Evolutionary conservation across 768 basidiomycete species (phyloP), one percentile per base, ranked within the genome.

Genomic region (Suillus discolor): DNA sequence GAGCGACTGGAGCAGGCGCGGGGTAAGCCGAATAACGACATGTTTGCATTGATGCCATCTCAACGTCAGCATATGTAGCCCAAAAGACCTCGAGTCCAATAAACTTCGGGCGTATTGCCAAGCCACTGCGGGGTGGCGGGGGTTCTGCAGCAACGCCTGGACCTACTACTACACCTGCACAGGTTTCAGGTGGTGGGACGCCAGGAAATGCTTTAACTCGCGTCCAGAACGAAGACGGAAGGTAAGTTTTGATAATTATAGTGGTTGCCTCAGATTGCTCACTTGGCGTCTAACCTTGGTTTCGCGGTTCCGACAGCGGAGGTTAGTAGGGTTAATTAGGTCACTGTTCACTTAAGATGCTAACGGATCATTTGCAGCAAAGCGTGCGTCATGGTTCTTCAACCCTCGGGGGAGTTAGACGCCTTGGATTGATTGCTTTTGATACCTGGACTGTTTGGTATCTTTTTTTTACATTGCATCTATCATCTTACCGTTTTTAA

Each of bases 371-470:
- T 67, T 73, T 71, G 45, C 78, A 93, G 92, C 91, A 69, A 95
- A 95, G 81, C 92, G 93, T 67, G 92, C 93, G 62, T 95, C 93
- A 65, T 95, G 93, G 93, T 95, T 95, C 80, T 95, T 95, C 84
- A 91, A 90, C 77, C 89, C 91, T 70, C 89, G 91, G 76, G 90
- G 80, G 85, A 73, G 72, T 68, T 79, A 73, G 72, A 69, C 67
- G 59, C 45, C 28, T 42, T 53, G 18, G 42, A 51, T 54, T 38
- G 54, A 62, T 64, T 44, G 55, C 65, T 67, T 63, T 69, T 62
- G 47, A 42, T 64, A 36, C 61, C 36, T 60, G 59, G 57, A 59
- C 55, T 54, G 55, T 68, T 65, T 64, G 47, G 64, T 71, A 66
- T 71, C 59, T 69, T 42, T 57, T 55, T 64, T 55, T 64, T 44